These are phyloP conservation scores for Trypanosoma caninum DNA, from an alignment of 208 protist species.

Conservation along the genomic window DNA sequence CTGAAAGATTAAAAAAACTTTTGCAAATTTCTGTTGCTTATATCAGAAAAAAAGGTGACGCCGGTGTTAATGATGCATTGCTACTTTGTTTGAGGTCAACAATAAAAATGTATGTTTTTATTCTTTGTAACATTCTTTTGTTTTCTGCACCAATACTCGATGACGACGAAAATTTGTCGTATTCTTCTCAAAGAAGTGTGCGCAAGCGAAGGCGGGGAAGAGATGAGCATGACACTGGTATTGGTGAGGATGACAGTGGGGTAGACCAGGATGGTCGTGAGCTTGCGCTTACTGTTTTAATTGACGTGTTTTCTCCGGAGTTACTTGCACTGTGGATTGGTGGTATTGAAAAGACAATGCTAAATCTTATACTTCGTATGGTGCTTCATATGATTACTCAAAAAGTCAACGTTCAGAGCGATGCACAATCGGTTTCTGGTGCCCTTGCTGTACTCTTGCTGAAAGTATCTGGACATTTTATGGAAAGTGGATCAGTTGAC, in stretches of 20 bases:
- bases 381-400: conserved; percentile 81
- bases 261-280: conserved; percentile 88
- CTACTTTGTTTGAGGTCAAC: conserved; percentile 72
- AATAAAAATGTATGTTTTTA: conserved; percentile 86
- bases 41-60: conserved; percentile 45
- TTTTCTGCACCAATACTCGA: conserved; percentile 41
- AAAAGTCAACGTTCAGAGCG: conserved; percentile 72
- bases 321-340: conserved; percentile 58
- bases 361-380: conserved; percentile 67
- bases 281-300: conserved; percentile 68
- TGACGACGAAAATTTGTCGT: conserved; percentile 44
- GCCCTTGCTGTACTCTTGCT: conserved; percentile 65
- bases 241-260: conserved; percentile 84
- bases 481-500: conserved; percentile 33
- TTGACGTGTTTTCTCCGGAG: conserved; percentile 71
- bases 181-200: conserved; percentile 26
- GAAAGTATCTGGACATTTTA: conserved; percentile 45
- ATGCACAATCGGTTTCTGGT: conserved; percentile 72
- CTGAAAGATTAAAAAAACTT: conserved; percentile 81
- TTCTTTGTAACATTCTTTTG: conserved; percentile 67
- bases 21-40: conserved; percentile 69
- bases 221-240: conserved; percentile 44
- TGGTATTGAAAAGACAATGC: conserved; percentile 51
- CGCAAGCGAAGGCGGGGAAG: conserved; percentile 37
- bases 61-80: conserved; percentile 31